Evolutionary conservation across 495 filamentous ascomycete species (phyloP).

Genomic region (Aspergillus coremiiformis): DNA sequence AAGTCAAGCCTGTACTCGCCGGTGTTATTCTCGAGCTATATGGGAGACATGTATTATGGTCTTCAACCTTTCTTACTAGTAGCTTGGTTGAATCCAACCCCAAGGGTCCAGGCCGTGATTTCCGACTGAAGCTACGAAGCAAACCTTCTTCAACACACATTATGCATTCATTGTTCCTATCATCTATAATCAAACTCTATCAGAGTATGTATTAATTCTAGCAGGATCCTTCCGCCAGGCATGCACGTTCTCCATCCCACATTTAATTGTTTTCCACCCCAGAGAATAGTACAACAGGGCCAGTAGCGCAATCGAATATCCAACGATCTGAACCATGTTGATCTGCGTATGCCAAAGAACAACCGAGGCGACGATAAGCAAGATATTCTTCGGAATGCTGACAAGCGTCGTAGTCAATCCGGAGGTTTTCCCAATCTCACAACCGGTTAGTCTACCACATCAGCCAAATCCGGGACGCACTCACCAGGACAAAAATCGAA

Average conservation of each 20-base stretch:
- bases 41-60: too few species aligned
- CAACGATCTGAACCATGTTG: constrained; percentile 51
- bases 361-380: constrained; percentile 58
- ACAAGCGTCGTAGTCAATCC: constrained; percentile 69
- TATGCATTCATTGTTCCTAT: too few species aligned
- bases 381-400: constrained; percentile 70
- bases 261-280: constrained; percentile 22
- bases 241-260: neutral
- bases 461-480: constrained; percentile 11
- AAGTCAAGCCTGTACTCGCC: too few species aligned
- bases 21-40: too few species aligned
- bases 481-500: constrained; percentile 66
- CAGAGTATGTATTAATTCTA: neutral
- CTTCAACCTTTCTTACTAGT: too few species aligned
- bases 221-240: neutral
- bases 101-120: too few species aligned
- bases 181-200: neutral
- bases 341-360: constrained; percentile 59
- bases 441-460: neutral
- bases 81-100: too few species aligned
- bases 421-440: constrained; percentile 68
- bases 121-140: too few species aligned
- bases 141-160: too few species aligned
- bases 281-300: constrained; percentile 64
- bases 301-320: constrained; percentile 56